phyloP scores from a whole-genome alignment of 192 early-diverging fungal species.

The Entomortierella parvispora region DNA sequence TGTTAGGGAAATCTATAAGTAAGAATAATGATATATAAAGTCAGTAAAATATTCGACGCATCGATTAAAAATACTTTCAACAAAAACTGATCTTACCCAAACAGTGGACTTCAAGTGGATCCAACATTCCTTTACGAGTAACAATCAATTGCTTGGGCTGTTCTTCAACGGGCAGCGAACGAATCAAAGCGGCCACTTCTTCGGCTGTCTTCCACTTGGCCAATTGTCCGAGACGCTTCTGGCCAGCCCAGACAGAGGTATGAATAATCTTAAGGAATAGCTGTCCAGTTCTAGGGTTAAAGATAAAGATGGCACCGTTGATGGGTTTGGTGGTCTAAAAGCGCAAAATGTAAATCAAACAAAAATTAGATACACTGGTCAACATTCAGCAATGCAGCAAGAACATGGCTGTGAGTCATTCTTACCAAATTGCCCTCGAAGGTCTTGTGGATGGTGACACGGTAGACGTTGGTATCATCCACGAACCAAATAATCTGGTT shows the following conservation, averaged over 20 bases:
- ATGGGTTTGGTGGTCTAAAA: slow-evolving; percentile 94
- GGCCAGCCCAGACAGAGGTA: slow-evolving; percentile 98
- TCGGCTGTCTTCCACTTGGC: slow-evolving; percentile 99
- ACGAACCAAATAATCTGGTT: slow-evolving; percentile 99
- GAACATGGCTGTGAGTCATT: slow-evolving; percentile 11
- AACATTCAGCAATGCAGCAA: too few species aligned
- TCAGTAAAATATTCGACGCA: slow-evolving; percentile 22
- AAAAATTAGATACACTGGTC: not conserved
- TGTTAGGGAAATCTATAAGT: slow-evolving; percentile 96
- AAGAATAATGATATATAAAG: not conserved
- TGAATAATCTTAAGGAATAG: slow-evolving; percentile 99
- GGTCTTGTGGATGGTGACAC: slow-evolving; percentile 99
- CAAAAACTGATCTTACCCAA: slow-evolving; percentile 29
- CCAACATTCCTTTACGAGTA: slow-evolving; percentile 99
- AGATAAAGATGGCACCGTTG: slow-evolving; percentile 98
- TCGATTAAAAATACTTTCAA: not conserved
- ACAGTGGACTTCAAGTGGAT: slow-evolving; percentile 95
- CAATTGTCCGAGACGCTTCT: slow-evolving; percentile 98
- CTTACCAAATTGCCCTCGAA: slow-evolving; percentile 95
- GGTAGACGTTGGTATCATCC: slow-evolving; percentile 99
- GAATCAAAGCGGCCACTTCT: slow-evolving; percentile 99
- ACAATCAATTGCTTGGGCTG: slow-evolving; percentile 99
- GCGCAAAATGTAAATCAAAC: not conserved
- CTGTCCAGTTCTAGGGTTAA: slow-evolving; percentile 99
- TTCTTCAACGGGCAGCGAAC: slow-evolving; percentile 98